Evolutionary conservation across 441 rosid genomes (phyloP).

Genomic region (Croton laevigatus): DNA sequence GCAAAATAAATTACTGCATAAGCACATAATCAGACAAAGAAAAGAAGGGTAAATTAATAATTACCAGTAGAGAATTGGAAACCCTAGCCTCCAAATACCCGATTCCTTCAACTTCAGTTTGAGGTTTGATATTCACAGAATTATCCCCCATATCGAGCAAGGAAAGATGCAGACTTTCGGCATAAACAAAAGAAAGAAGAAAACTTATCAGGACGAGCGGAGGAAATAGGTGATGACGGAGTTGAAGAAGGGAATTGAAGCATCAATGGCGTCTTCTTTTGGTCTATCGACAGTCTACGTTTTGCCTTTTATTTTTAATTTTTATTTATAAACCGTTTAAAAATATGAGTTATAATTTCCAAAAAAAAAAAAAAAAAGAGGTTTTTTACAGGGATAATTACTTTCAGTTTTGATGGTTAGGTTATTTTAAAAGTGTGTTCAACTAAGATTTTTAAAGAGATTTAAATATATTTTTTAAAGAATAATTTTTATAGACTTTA

Average conservation of each 20-base stretch:
- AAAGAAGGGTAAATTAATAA: not conserved
- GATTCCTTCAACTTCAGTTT: constrained; percentile 8
- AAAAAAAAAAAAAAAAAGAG: too few species aligned
- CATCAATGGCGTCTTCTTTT: not conserved
- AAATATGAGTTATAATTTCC: too few species aligned
- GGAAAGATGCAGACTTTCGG: not conserved
- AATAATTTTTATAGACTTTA: too few species aligned
- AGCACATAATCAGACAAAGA: not conserved
- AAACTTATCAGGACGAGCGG: not conserved
- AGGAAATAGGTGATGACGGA: not conserved
- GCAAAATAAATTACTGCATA: not conserved
- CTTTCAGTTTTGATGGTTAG: too few species aligned
- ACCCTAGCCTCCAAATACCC: constrained; percentile 28
- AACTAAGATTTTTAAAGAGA: too few species aligned
- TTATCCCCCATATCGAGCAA: constrained; percentile 28
- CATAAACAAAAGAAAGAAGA: not conserved
- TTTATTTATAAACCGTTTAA: not conserved
- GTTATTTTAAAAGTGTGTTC: too few species aligned
- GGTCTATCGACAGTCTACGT: not conserved
- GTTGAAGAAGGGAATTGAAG: not conserved
- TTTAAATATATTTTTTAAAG: too few species aligned
- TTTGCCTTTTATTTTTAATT: not conserved
- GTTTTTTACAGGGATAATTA: too few species aligned
- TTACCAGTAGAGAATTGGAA: constrained; percentile 22
- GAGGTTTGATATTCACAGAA: constrained; percentile 3